A percentile compares a stretch with the other conserved stretches of the same genome.
phyloP scores from a whole-genome alignment of 768 basidiomycete genomes.

The Rhizopogon rudus region DNA sequence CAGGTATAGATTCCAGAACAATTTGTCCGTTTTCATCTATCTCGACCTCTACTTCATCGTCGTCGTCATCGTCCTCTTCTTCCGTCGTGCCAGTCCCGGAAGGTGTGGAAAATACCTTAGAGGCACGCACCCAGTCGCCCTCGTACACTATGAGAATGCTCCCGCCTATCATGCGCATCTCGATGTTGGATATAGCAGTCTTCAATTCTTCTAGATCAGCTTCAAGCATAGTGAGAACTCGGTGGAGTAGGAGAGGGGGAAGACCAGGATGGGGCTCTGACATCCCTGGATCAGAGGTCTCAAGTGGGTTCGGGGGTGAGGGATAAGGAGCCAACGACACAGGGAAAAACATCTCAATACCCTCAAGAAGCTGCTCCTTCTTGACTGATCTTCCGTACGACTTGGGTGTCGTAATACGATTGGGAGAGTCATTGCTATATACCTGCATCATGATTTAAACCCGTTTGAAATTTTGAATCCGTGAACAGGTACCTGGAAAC shows the following conservation, averaged over 20 bases:
- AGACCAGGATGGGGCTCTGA: slow-evolving; percentile 40
- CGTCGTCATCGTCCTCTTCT: slow-evolving; percentile 32
- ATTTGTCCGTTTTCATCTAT: slow-evolving; percentile 24
- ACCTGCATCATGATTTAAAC: slow-evolving; percentile 42
- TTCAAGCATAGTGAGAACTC: slow-evolving; percentile 52
- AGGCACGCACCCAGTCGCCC: slow-evolving; percentile 42
- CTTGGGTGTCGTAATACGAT: slow-evolving; percentile 64
- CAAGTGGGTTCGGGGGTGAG: background rate
- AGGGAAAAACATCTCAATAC: slow-evolving; percentile 78
- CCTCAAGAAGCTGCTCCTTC: slow-evolving; percentile 64
- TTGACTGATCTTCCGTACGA: slow-evolving; percentile 76
- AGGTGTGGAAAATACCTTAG: slow-evolving; percentile 30
- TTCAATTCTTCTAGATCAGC: slow-evolving; percentile 49
- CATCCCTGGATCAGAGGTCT: slow-evolving; percentile 4
- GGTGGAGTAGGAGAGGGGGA: slow-evolving; percentile 46
- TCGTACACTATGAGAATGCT: slow-evolving; percentile 84
- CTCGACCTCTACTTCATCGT: slow-evolving; percentile 33
- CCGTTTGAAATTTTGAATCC: background rate
- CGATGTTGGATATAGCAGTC: slow-evolving; percentile 42
- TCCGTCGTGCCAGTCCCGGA: slow-evolving; percentile 8
- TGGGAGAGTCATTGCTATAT: slow-evolving; percentile 53
- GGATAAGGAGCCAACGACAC: slow-evolving; percentile 22
- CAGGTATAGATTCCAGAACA: slow-evolving; percentile 17
- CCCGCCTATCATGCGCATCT: slow-evolving; percentile 78
- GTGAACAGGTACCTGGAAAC: slow-evolving; percentile 65